Conservation (phyloP, 1,284 basidiomycete species). For the Wallemia ichthyophaga region DNA sequence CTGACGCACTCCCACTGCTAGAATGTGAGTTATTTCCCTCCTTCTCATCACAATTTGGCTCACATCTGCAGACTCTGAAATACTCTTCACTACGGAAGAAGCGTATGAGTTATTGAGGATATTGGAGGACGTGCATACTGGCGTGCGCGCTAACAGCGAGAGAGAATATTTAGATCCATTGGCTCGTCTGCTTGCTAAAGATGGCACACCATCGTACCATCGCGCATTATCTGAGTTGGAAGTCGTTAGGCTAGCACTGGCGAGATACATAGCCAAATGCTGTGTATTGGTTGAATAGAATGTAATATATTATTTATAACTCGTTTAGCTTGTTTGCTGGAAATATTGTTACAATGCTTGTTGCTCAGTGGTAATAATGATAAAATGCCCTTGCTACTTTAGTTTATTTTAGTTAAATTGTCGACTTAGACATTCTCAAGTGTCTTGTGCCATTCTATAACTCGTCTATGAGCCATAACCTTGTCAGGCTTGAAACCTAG, state of each 20-base stretch:
- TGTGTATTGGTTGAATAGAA: background rate
- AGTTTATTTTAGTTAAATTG: too few relatives aligned
- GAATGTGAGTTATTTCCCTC: slow-evolving; percentile 4
- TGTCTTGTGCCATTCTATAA: background rate
- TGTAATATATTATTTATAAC: too few relatives aligned
- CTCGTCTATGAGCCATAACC: slow-evolving; percentile 18
- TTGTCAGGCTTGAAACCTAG: slow-evolving; percentile 52
- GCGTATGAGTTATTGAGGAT: slow-evolving; percentile 10
- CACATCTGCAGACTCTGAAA: slow-evolving; percentile 4
- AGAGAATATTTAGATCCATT: slow-evolving; percentile 8
- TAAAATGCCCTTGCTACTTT: background rate
- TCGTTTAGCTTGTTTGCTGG: too few relatives aligned
- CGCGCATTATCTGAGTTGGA: slow-evolving; percentile 9
- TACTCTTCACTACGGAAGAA: slow-evolving; percentile 6
- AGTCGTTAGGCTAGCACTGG: slow-evolving; percentile 9
- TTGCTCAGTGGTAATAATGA: background rate
- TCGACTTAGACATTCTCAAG: background rate
- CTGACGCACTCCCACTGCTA: slow-evolving; percentile 9
- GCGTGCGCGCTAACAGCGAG: slow-evolving; percentile 4
- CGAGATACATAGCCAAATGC: slow-evolving; percentile 4
- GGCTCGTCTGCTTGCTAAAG: slow-evolving; percentile 3
- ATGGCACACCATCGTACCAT: slow-evolving; percentile 3
- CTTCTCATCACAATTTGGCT: background rate
- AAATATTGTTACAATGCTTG: background rate
- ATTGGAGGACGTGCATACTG: slow-evolving; percentile 8